A percentile compares a stretch with the other conserved stretches of the same genome.
phyloP scores from a whole-genome alignment of 2,329 filamentous ascomycete species.

The Periconia sp. region DNA sequence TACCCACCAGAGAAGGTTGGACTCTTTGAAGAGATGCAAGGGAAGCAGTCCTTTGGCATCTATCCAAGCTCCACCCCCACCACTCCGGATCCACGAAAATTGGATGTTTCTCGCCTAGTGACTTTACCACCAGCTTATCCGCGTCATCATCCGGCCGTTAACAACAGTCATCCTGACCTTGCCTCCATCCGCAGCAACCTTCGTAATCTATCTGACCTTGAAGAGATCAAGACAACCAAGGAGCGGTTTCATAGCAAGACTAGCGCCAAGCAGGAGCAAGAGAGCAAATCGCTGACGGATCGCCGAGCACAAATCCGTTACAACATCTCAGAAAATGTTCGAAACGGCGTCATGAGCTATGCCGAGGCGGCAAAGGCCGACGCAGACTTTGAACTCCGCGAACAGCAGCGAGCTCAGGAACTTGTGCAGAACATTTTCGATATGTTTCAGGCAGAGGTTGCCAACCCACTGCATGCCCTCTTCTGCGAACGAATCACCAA shows the following conservation, averaged over 20 bases:
- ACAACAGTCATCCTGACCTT: slow-evolving; percentile 94
- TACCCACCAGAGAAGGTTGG: slow-evolving; percentile 71
- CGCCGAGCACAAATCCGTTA: slow-evolving; percentile 70
- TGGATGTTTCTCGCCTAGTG: slow-evolving; percentile 91
- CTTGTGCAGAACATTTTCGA: slow-evolving; percentile 82
- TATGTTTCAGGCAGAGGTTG: slow-evolving; percentile 78
- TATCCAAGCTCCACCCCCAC: slow-evolving; percentile 47
- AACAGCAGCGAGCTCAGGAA: slow-evolving; percentile 73
- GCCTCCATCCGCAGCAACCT: slow-evolving; percentile 76
- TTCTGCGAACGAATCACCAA: slow-evolving; percentile 76
- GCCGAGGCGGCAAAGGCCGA: slow-evolving; percentile 83
- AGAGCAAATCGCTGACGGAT: slow-evolving; percentile 61
- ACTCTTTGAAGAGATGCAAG: slow-evolving; percentile 55
- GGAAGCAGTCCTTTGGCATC: slow-evolving; percentile 47
- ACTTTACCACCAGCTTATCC: slow-evolving; percentile 94
- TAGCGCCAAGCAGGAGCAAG: slow-evolving; percentile 60
- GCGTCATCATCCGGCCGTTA: slow-evolving; percentile 91
- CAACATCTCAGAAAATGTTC: slow-evolving; percentile 80
- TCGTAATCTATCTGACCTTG: slow-evolving; percentile 74
- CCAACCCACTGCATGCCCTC: slow-evolving; percentile 82
- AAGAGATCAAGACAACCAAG: slow-evolving; percentile 73
- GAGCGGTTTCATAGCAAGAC: slow-evolving; percentile 58
- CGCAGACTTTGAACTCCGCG: slow-evolving; percentile 72
- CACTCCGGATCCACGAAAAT: slow-evolving; percentile 59
- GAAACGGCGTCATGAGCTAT: slow-evolving; percentile 78